phyloP scores from a whole-genome alignment of 2,329 filamentous ascomycete species.

The Rutstroemia sp. region DNA sequence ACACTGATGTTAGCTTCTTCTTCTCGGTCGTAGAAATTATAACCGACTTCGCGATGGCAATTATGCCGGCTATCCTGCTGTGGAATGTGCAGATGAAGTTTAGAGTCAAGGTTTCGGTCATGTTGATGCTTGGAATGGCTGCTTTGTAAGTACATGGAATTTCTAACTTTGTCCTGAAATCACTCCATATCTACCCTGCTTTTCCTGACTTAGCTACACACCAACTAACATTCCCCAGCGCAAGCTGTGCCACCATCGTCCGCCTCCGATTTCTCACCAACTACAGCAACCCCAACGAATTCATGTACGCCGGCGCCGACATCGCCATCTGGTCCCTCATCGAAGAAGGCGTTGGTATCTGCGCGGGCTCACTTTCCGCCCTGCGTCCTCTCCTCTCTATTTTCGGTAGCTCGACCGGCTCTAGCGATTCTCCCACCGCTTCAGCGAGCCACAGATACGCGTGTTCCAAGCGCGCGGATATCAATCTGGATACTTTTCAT shows the following conservation, averaged over 20 bases:
- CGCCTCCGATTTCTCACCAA: slow-evolving; percentile 38
- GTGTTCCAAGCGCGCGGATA: slow-evolving; percentile 2
- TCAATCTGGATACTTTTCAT: slow-evolving; percentile 20
- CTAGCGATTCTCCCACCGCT: background rate
- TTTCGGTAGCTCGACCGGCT: slow-evolving; percentile 31
- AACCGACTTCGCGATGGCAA: slow-evolving; percentile 35
- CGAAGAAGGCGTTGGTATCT: slow-evolving; percentile 42
- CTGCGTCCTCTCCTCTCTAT: no score
- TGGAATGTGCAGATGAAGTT: slow-evolving; percentile 36
- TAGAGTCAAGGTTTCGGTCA: slow-evolving; percentile 32
- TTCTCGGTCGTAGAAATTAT: slow-evolving; percentile 32
- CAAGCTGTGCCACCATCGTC: slow-evolving; percentile 33
- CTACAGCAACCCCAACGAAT: slow-evolving; percentile 34
- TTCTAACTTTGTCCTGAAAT: no score
- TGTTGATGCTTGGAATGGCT: slow-evolving; percentile 27
- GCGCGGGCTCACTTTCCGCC: slow-evolving; percentile 37
- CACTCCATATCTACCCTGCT: background rate
- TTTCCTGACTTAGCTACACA: background rate
- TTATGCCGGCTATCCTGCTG: slow-evolving; percentile 34
- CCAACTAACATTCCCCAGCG: slow-evolving; percentile 20
- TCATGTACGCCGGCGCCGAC: slow-evolving; percentile 34
- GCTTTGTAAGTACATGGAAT: slow-evolving; percentile 29
- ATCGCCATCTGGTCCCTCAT: slow-evolving; percentile 40
- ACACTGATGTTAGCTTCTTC: slow-evolving; percentile 30
- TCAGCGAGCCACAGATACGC: background rate